Evolutionary conservation across 1,284 basidiomycete species (phyloP), one percentile per base, ranked within the genome.

Genomic region (Chiua sp.): DNA sequence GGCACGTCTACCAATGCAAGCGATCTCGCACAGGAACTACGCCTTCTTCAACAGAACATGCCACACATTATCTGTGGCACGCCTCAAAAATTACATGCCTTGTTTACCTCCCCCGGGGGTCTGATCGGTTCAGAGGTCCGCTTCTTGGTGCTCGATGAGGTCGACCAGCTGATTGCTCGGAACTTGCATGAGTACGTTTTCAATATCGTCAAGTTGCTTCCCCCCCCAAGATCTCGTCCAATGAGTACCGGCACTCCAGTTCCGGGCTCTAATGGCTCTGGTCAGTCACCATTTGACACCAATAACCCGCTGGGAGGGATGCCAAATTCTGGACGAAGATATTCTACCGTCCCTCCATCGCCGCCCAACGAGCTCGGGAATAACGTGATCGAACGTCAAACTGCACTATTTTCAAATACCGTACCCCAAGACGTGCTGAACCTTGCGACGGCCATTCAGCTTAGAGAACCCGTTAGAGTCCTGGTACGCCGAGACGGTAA

Each of bases 61-160:
- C 94, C 96, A 8, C 96, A 98, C 72, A 88, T 99, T 63, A 89
- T 99, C 57, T 96, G 97, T 68, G 97, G 97, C 32, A 99, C 97
- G 2, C 97, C 97, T 3, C 96, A 98, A 70, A 97, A 98, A 76
- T 81, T 99, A 51, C 91, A 96, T 73, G 94, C 96, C 55, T 83
- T 98, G 30, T 95, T 98, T 72, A 93, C 91, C n/a, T 79, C 87
- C 13, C 83, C 90, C 22, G 86, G 89, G 30, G 90, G 89, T 13
- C 79, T 98, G 44, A 73, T 81, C 22, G 93, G 94, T 13, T 83
- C 87, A 20, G 94, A 96, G 72, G 93, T 97, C 54, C 85, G 94
- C 35, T 91, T 98, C 76, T 83, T 98, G 56, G 94, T 98, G 32
- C 84, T 99, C 22, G 97, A 99, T 71, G 97, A 99, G 73, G 96